phyloP scores from a whole-genome alignment of 495 filamentous ascomycete species.

The Xylaria cubensis region DNA sequence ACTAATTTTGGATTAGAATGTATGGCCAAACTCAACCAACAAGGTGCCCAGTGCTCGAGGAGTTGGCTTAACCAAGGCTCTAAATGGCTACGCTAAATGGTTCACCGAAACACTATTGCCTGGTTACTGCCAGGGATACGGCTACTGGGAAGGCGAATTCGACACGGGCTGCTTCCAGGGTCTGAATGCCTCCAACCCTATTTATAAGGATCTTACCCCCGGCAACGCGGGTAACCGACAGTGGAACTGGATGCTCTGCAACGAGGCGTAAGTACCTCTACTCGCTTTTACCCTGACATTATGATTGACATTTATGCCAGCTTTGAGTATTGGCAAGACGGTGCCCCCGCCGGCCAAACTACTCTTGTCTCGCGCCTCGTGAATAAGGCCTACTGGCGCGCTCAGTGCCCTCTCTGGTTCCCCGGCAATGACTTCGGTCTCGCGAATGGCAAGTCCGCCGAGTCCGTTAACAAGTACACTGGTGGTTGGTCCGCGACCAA shows the following conservation, averaged over 20 bases:
- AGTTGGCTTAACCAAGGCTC: slow-evolving; percentile 56
- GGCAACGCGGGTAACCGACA: slow-evolving; percentile 62
- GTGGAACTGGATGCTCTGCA: slow-evolving; percentile 72
- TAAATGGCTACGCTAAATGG: slow-evolving; percentile 60
- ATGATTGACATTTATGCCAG: background rate
- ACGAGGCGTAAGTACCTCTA: slow-evolving; percentile 55
- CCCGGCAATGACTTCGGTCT: slow-evolving; percentile 51
- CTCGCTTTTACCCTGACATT: background rate
- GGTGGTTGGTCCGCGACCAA: slow-evolving; percentile 64
- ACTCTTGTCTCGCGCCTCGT: slow-evolving; percentile 65
- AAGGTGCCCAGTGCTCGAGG: slow-evolving; percentile 47
- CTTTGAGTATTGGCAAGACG: slow-evolving; percentile 64
- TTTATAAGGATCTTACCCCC: slow-evolving; percentile 62
- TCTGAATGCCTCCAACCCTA: slow-evolving; percentile 60
- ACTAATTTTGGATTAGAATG: slow-evolving; percentile 31
- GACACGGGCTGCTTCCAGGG: slow-evolving; percentile 64
- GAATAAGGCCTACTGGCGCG: slow-evolving; percentile 61
- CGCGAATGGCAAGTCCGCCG: slow-evolving; percentile 56
- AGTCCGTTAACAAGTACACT: slow-evolving; percentile 64
- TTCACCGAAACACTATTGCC: slow-evolving; percentile 56
- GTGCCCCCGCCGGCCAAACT: slow-evolving; percentile 51
- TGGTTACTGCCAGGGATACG: slow-evolving; percentile 49
- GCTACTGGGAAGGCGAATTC: slow-evolving; percentile 52
- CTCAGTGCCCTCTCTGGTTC: slow-evolving; percentile 67
- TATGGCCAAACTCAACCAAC: slow-evolving; percentile 35